These are phyloP conservation scores for Geotrichum cucujoidarum DNA, from an alignment of 1,139 yeast species.

Conservation along the genomic window DNA sequence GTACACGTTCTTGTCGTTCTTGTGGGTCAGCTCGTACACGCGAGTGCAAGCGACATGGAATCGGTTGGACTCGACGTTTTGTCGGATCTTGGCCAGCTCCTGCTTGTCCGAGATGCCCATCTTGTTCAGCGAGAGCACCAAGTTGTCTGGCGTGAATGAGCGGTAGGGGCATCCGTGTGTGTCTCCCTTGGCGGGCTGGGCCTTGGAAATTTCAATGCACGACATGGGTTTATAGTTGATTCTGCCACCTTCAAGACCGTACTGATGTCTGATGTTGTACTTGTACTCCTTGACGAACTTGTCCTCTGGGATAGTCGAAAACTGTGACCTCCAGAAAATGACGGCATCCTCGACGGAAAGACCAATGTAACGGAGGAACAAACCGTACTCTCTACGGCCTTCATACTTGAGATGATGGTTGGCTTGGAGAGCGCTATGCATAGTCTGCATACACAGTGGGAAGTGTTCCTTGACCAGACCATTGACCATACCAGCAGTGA, in stretches of 20 bases:
- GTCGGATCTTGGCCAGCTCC: constrained; percentile 58
- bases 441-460: constrained; percentile 76
- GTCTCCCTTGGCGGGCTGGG: constrained; percentile 67
- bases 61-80: constrained; percentile 60
- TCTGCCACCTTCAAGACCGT: constrained; percentile 88
- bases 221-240: constrained; percentile 82
- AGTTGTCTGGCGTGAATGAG: constrained; percentile 59
- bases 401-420: constrained; percentile 72
- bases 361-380: constrained; percentile 87
- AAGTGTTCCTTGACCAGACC: constrained; percentile 51
- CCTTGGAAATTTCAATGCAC: constrained; percentile 68
- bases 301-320: constrained; percentile 63
- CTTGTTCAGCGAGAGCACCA: constrained; percentile 49
- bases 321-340: constrained; percentile 74
- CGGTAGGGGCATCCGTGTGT: constrained; percentile 93
- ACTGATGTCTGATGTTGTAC: constrained; percentile 81
- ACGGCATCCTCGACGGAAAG: constrained; percentile 81
- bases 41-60: constrained; percentile 86
- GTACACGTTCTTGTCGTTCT: constrained; percentile 34
- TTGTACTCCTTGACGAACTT: constrained; percentile 81
- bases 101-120: constrained; percentile 69
- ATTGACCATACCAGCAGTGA: constrained; percentile 61
- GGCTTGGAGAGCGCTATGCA: constrained; percentile 56
- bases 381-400: constrained; percentile 80
- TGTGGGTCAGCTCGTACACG: constrained; percentile 79